Base-by-base conservation (phyloP, 768 basidiomycete species). In the Panaeolus cyanescens region DNA sequence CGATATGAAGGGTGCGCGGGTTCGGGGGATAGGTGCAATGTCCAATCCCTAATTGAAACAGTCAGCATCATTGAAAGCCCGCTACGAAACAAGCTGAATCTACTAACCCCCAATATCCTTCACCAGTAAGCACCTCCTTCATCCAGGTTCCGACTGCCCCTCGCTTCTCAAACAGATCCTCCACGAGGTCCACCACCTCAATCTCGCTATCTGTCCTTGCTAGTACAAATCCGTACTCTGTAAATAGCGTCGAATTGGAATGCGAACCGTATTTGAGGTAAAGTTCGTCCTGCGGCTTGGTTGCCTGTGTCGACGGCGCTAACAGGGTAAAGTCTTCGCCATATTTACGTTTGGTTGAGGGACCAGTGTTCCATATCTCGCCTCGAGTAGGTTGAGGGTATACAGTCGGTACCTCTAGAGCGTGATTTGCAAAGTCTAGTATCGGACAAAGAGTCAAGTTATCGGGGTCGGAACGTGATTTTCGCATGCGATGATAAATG, bases 401-500 rank as follows among this genome's bases (percentile, higher is more conserved):
- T 76, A 85, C 82, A 59, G 79, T 76, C 9, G 80, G 74, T 37
- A 70, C 70, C 33, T 68, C 55, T 37, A 76, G 64, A 2, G 79
- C 77, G 65, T 97, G 95, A 66, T 97, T 97, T 13, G 93, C 93
- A 63, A 98, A 90, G 75, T 99, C 96, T 56, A 97, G 79, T 32
- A 97, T 80, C 8, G 96, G 96, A 62, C 92, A 92, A 60, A 99
- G 80, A 0, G 95, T 92, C 61, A 95, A 75, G 69, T 96, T 95
- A 71, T 94, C 85, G 30, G 85, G 80, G 66, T 88, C 80, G 10
- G 82, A 79, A 54, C 74, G 78, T 17, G 73, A 69, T 30, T 74
- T 67, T 64, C 78, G 83, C 40, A 88, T 72, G 62, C 83, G 87
- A 70, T 87, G 85, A 72, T 86, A 95, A 20, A 98, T 85, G 71